Percentiles rank a stretch among this genome's conserved stretches.
phyloP scores from a whole-genome alignment of 768 basidiomycete species.

The Boletus rubropictus region DNA sequence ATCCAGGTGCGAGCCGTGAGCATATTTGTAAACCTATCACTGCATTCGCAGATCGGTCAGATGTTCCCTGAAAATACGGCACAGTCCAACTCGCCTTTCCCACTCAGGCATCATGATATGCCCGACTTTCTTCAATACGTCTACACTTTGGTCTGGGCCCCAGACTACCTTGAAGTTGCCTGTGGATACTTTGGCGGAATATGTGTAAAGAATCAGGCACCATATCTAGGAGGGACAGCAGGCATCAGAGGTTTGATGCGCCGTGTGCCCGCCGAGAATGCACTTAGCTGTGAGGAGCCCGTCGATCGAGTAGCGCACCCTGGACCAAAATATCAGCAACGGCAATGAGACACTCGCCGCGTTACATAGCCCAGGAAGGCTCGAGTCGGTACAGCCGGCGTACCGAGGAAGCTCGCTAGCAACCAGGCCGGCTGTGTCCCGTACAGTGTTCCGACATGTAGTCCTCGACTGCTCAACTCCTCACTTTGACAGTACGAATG shows the following conservation, averaged over 20 bases:
- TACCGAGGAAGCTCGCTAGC: not conserved
- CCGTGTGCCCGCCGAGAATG: not conserved
- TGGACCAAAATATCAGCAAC: too few species aligned
- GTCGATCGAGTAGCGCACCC: not conserved
- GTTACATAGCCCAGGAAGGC: not conserved
- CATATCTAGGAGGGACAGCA: not conserved
- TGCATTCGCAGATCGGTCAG: not conserved
- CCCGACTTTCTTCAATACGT: not conserved
- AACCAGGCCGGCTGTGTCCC: not conserved
- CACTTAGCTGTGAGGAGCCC: not conserved
- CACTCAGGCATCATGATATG: conserved; percentile 7
- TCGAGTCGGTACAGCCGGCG: not conserved
- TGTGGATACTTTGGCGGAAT: too few species aligned
- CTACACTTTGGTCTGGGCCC: too few species aligned
- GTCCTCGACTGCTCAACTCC: not conserved
- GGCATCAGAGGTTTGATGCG: not conserved
- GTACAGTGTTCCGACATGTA: not conserved
- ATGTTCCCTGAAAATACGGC: not conserved
- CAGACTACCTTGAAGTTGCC: too few species aligned
- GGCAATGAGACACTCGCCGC: not conserved
- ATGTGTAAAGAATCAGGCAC: not conserved
- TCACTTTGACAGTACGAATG: not conserved
- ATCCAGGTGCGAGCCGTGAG: conserved; percentile 14
- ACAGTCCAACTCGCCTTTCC: conserved; percentile 10
- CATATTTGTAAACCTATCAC: conserved; percentile 11